phyloP scores from a whole-genome alignment of 169 alveolate species.

The Cryptosporidium sp. region DNA sequence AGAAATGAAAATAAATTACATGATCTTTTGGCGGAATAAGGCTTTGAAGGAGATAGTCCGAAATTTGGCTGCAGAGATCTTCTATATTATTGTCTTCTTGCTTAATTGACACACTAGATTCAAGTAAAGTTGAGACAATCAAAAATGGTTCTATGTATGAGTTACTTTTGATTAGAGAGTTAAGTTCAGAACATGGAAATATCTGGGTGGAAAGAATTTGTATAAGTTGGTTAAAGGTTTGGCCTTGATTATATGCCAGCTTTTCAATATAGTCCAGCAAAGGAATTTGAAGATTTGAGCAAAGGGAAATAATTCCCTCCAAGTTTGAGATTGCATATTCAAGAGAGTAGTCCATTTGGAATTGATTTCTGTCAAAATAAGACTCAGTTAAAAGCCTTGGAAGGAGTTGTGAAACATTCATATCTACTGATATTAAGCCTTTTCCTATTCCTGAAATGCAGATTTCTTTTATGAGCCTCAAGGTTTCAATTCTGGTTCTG shows the following conservation, averaged over 20 bases:
- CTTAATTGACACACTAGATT: neutral
- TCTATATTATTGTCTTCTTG: constrained; percentile 1
- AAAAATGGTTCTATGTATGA: constrained; percentile 20
- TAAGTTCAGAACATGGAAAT: constrained; percentile 13
- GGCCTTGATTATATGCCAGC: neutral
- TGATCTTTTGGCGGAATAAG: constrained; percentile 51
- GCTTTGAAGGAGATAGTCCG: constrained; percentile 60
- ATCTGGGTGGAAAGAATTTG: constrained; percentile 12
- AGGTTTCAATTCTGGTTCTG: constrained; percentile 10
- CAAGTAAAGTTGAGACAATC: constrained; percentile 14
- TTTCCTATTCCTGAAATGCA: neutral
- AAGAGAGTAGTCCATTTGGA: constrained; percentile 13
- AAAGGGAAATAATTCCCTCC: constrained; percentile 12
- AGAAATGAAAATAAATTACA: neutral
- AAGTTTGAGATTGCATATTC: constrained; percentile 38
- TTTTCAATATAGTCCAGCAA: constrained; percentile 19
- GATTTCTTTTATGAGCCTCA: neutral
- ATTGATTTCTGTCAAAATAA: neutral
- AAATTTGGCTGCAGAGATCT: constrained; percentile 26
- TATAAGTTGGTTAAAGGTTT: neutral
- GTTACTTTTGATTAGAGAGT: constrained; percentile 9
- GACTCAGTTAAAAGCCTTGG: constrained; percentile 36
- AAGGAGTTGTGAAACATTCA: constrained; percentile 15
- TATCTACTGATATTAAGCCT: constrained; percentile 3
- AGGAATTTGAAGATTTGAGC: constrained; percentile 26